phyloP scores from a whole-genome alignment of 78 protist species.

The Dictyostelium brefeldianum region DNA sequence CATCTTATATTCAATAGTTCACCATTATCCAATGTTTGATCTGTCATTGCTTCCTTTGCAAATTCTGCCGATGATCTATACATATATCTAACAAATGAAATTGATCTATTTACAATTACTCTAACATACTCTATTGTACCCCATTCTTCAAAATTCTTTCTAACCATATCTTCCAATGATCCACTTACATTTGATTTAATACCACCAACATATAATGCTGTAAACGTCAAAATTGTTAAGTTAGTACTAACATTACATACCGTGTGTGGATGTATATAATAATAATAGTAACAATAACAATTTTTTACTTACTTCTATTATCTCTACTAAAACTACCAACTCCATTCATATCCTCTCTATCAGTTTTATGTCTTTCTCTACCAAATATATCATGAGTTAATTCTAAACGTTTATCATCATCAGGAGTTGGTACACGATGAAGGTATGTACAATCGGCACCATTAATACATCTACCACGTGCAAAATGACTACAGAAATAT shows the following conservation, averaged over 20 bases:
- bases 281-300: not conserved
- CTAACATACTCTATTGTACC: constrained; percentile 75
- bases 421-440: constrained; percentile 83
- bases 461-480: constrained; percentile 63
- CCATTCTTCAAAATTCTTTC: constrained; percentile 76
- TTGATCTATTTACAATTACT: constrained; percentile 65
- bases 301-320: constrained; percentile 69
- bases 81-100: constrained; percentile 82
- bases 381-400: constrained; percentile 83
- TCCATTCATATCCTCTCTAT: constrained; percentile 88
- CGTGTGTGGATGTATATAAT: too few species aligned
- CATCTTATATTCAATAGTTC: constrained; percentile 77
- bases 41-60: constrained; percentile 86
- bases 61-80: constrained; percentile 79
- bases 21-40: constrained; percentile 76
- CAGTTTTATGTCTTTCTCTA: constrained; percentile 69
- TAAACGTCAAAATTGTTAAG: too few species aligned
- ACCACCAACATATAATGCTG: constrained; percentile 79
- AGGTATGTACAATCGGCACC: constrained; percentile 78
- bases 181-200: constrained; percentile 30
- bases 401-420: constrained; percentile 52
- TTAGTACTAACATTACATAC: too few species aligned
- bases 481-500: constrained; percentile 65
- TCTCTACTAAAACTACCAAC: constrained; percentile 83
- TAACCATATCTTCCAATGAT: constrained; percentile 51